Evolutionary conservation across 768 basidiomycete species (phyloP), one percentile per base, ranked within the genome.

Genomic region (Strobilomyces echinocephalus): DNA sequence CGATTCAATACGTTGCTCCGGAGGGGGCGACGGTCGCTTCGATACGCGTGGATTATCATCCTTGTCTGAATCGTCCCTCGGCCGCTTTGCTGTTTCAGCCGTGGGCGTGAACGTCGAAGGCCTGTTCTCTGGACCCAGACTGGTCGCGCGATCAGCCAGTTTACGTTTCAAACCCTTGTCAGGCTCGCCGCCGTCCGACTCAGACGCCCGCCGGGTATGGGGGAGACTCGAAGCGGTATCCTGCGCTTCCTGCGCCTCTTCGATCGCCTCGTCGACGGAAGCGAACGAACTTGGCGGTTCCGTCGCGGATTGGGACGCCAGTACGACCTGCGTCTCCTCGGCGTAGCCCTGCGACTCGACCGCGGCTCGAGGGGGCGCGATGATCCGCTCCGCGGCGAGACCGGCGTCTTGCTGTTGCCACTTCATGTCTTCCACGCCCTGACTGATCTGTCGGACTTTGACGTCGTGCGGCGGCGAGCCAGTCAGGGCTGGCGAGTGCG

Each of bases 371-470:
- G 54, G 47, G 1, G 45, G 35, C 16, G 44, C 34, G 41, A 55
- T 55, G 54, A 30, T 48, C 18, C 36, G 53, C 30, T 53, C 63
- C 2, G 52, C 35, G 34, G 48, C 35, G 14, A 46, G 46, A 28
- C 48, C 56, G 2, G 48, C 21, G 28, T 63, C 55, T 21, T 60
- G 57, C 24, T 30, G 82, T 65, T 78, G 76, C 87, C 86, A 87
- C 63, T 74, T 82, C 57, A 88, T 79, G 64, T 89, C 88, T 67
- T 88, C 87, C 31, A 89, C 87, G 26, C 85, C 84, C 63, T 83
- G 83, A 57, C 85, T 88, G 60, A 88, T 87, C 72, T 88, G 87
- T 48, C 85, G 79, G 53, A 87, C 81, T 74, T 87, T 89, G 72
- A 86, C 80, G 69, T 89, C 87, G 59, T 83, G 80, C 4, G 83